Evolutionary conservation across 805 yeast genomes (phyloP).

Genomic region (Candida nitratophila): DNA sequence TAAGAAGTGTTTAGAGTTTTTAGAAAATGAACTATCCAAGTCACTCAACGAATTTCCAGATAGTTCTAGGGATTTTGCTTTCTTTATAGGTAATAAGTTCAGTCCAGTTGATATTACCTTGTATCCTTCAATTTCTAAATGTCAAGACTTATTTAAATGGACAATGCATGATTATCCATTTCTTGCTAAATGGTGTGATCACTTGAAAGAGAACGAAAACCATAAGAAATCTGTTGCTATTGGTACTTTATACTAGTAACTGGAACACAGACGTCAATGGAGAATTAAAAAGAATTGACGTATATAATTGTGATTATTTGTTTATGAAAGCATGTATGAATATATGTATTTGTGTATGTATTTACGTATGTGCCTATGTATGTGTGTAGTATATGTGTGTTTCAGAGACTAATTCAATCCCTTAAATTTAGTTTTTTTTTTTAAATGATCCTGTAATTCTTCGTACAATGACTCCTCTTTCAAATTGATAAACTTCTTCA

Average conservation of each 20-base stretch:
- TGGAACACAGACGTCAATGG: not conserved
- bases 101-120: slow-evolving; percentile 53
- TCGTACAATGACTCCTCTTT: slow-evolving; percentile 1
- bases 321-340: no score
- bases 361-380: not conserved
- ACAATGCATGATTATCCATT: not conserved
- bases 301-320: no score
- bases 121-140: slow-evolving; percentile 34
- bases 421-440: not conserved
- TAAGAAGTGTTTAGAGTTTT: slow-evolving; percentile 12
- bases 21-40: slow-evolving; percentile 33
- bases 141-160: slow-evolving; percentile 13
- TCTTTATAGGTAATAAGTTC: slow-evolving; percentile 37
- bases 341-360: not conserved
- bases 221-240: not conserved
- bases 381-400: no score
- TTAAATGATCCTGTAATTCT: not conserved
- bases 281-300: no score
- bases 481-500: not conserved
- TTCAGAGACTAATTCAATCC: not conserved
- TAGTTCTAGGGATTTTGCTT: no score
- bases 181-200: not conserved
- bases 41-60: no score
- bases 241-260: not conserved
- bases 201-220: not conserved